These are phyloP conservation scores for Pleurotus cornucopiae DNA, from an alignment of 768 basidiomycete species.

Conservation along the genomic window DNA sequence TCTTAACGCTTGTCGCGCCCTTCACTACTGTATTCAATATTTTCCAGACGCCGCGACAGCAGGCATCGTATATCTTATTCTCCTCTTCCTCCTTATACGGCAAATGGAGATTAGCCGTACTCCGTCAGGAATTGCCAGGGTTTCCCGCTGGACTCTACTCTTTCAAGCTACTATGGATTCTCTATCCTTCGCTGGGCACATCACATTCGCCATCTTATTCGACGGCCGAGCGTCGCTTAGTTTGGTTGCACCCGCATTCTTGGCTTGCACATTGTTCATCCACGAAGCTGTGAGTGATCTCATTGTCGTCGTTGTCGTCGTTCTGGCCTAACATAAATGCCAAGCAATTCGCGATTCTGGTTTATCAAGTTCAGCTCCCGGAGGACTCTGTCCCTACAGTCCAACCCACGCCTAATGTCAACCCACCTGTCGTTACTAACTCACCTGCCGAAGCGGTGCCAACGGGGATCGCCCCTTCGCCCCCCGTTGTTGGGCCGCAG, in stretches of 20 bases:
- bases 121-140: slow-evolving; percentile 70
- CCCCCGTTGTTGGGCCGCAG: slow-evolving; percentile 16
- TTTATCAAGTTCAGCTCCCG: slow-evolving; percentile 80
- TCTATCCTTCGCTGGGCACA: slow-evolving; percentile 82
- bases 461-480: slow-evolving; percentile 11
- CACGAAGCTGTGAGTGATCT: slow-evolving; percentile 70
- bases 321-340: neutral
- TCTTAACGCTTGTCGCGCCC: neutral
- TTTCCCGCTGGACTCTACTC: slow-evolving; percentile 83
- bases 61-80: slow-evolving; percentile 56
- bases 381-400: slow-evolving; percentile 41
- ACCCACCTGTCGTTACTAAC: slow-evolving; percentile 7
- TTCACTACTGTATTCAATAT: slow-evolving; percentile 8
- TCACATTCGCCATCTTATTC: slow-evolving; percentile 83
- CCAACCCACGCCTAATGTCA: slow-evolving; percentile 11
- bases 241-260: slow-evolving; percentile 78
- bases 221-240: slow-evolving; percentile 81
- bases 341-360: slow-evolving; percentile 83
- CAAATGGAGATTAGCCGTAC: slow-evolving; percentile 76
- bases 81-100: slow-evolving; percentile 66
- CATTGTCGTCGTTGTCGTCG: neutral
- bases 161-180: slow-evolving; percentile 77
- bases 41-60: slow-evolving; percentile 68
- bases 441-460: slow-evolving; percentile 17
- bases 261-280: slow-evolving; percentile 75